Base-by-base conservation (phyloP, 1,284 basidiomycete species). In the Gymnopus androsaceus region DNA sequence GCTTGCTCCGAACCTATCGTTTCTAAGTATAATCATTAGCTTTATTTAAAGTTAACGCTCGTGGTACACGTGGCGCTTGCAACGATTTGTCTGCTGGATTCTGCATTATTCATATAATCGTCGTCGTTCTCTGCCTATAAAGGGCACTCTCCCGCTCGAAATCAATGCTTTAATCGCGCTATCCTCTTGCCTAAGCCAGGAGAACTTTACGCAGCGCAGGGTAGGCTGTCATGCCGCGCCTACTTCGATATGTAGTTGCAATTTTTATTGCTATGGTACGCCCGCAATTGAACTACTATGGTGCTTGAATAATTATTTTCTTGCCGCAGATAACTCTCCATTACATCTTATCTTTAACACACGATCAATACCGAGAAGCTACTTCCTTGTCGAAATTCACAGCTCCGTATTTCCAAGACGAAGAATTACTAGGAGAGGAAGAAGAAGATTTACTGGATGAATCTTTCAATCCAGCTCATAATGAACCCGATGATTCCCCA, bases 211-310 rank as follows among this genome's bases (percentile, higher is more conserved):
- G 6, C 31, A 33, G 14, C n/a, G n/a, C n/a, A n/a, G n/a, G n/a
- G n/a, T n/a, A n/a, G 41, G 23, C 41, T 46, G 31, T 46, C 44
- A 46, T 46, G 44, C 12, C 15, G 44, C 44, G 44, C 31, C 44
- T 30, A 15, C 28, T 46, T 31, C 44, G 44, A 31, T 46, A 46
- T 31, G 17, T 28, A n/a, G 25, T 42, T 3, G 17, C 31, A 27
- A 28, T n/a, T 15, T 46, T 11, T 11, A 9, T 31, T 12, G n/a
- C 31, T 17, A 19, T 46, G 44, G 44, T 46, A 17, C 28, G 44
- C n/a, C n/a, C n/a, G n/a, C n/a, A n/a, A n/a, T n/a, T n/a, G 27
- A 19, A 46, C 11, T 23, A 21, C 15, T 25, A 27, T 27, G 9
- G 14, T 19, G 11, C 17, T 3, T 33, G 44, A 31, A 31, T 11